Evolutionary conservation across 208 protist species (phyloP), one percentile per base, ranked within the genome.

Genomic region (Trypanosoma boissoni): DNA sequence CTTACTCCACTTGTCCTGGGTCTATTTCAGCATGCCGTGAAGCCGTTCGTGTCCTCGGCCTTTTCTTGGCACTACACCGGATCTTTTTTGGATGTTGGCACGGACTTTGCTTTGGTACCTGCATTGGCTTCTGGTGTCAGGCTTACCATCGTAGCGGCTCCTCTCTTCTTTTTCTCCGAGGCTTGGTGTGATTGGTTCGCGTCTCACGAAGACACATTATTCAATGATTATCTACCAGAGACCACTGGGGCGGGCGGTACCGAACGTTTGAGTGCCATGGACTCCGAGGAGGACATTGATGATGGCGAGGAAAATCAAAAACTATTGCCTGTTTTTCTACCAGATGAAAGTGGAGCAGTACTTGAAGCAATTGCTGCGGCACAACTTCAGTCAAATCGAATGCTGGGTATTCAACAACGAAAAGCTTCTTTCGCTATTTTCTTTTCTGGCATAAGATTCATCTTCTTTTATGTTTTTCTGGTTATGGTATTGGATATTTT

Each of bases 341-440:
- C 63, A 32, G 48, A 69, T 0, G 63, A 69, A 41, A 69, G 32
- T 27, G 44, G 45, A 31, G 43, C 45, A 10, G 41, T 69, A 21
- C 28, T 69, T 18, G 55, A 69, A 18, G 45, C 48, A 6, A 61
- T 69, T 50, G 27, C 10, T 0, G 27, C 24, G 9, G 2, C 37
- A 29, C 44, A 34, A 18, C 36, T 32, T 24, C n/a, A 39, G 32
- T 44, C 27, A n/a, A 49, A 58, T 24, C 23, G n/a, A 9, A n/a
- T n/a, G n/a, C n/a, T n/a, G n/a, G n/a, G n/a, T n/a, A n/a, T n/a
- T n/a, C n/a, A n/a, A n/a, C n/a, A n/a, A n/a, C n/a, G n/a, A n/a
- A n/a, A n/a, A n/a, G n/a, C n/a, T n/a, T n/a, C n/a, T n/a, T n/a
- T n/a, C n/a, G n/a, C n/a, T n/a, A n/a, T n/a, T n/a, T n/a, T n/a